Evolutionary conservation across 2,329 filamentous ascomycete species (phyloP).

Genomic region (Hymenoscyphus repandus): DNA sequence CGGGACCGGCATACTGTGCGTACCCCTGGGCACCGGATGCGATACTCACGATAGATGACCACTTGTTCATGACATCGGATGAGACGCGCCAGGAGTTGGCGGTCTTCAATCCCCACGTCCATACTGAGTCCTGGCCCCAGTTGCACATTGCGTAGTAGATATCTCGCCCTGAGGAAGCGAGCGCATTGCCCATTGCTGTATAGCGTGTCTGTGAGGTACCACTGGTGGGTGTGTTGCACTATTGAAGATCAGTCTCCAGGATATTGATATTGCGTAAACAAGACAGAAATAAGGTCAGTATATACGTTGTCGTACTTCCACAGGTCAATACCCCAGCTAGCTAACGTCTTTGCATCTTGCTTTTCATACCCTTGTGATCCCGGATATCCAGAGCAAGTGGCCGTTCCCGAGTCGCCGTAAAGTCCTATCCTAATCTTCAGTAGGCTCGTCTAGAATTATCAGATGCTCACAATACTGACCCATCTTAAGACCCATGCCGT

Average conservation of each 20-base stretch:
- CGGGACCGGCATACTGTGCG: constrained; percentile 42
- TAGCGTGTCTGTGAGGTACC: constrained; percentile 33
- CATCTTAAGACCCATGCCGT: constrained; percentile 14
- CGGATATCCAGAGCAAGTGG: constrained; percentile 6
- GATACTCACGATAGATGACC: constrained; percentile 2
- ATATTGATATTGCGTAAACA: too few relatives aligned
- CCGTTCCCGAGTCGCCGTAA: constrained; percentile 7
- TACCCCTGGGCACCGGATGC: constrained; percentile 20
- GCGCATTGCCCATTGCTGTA: constrained; percentile 44
- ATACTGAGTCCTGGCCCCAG: constrained; percentile 47
- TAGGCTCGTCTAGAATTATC: too few relatives aligned
- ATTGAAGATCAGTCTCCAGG: too few relatives aligned
- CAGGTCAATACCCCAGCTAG: constrained; percentile 53
- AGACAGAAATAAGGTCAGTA: too few relatives aligned
- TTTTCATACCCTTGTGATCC: constrained; percentile 7
- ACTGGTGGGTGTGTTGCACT: constrained; percentile 33
- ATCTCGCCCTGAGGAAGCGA: constrained; percentile 36
- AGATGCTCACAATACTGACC: too few relatives aligned
- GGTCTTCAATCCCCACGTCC: constrained; percentile 31
- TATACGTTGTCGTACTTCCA: constrained; percentile 55
- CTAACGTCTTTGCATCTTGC: constrained; percentile 49
- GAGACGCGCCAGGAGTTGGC: constrained; percentile 44
- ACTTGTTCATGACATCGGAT: constrained; percentile 32
- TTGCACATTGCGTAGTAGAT: constrained; percentile 49
- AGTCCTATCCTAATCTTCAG: too few relatives aligned